These are phyloP conservation scores for Penicillium sp. DNA, from an alignment of 2,329 filamentous ascomycete genomes.

Conservation along the genomic window DNA sequence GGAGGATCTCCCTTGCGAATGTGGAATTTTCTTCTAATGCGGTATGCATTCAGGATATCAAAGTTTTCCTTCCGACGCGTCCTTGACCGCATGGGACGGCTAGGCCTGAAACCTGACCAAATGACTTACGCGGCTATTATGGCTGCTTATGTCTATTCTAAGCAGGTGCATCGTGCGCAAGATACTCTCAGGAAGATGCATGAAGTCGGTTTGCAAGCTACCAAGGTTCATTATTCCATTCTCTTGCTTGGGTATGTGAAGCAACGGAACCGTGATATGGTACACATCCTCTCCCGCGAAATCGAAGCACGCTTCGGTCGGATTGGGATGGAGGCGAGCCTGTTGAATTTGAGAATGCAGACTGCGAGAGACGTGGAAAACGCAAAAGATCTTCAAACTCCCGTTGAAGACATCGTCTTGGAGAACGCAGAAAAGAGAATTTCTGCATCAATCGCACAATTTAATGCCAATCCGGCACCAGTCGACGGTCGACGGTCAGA, in stretches of 20 bases:
- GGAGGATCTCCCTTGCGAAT: slow-evolving; percentile 58
- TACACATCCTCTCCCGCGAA: slow-evolving; percentile 49
- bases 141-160: slow-evolving; percentile 52
- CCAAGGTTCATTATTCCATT: slow-evolving; percentile 46
- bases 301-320: slow-evolving; percentile 35
- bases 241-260: slow-evolving; percentile 50
- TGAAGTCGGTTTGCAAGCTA: slow-evolving; percentile 35
- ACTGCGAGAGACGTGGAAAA: slow-evolving; percentile 33
- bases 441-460: slow-evolving; percentile 35
- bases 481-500: slow-evolving; percentile 22
- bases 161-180: slow-evolving; percentile 55
- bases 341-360: slow-evolving; percentile 36
- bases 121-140: slow-evolving; percentile 63
- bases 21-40: slow-evolving; percentile 75
- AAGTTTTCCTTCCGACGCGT: slow-evolving; percentile 52
- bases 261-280: slow-evolving; percentile 47
- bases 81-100: slow-evolving; percentile 54
- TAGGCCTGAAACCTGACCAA: slow-evolving; percentile 50
- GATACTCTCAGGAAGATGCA: slow-evolving; percentile 47
- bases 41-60: slow-evolving; percentile 64
- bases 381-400: slow-evolving; percentile 9
- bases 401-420: slow-evolving; percentile 23
- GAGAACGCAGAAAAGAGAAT: slow-evolving; percentile 38
- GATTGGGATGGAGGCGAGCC: slow-evolving; percentile 30
- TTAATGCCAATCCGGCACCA: slow-evolving; percentile 41